Conservation (phyloP, 129 eudicot genomes). For the Kitagawia praeruptora region DNA sequence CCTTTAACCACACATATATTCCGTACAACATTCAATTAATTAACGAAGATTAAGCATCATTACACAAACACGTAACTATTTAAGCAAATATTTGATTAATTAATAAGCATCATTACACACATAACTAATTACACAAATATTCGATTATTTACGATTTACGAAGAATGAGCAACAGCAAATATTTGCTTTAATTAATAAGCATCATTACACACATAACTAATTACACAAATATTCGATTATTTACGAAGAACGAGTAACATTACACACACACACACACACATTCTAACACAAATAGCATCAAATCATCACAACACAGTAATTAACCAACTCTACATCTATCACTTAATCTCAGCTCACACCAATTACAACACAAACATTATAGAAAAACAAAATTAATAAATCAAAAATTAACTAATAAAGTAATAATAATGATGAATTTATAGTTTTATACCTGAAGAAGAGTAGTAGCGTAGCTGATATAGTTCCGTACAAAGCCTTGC, state of each 20-base stretch:
- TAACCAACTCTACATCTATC: no score
- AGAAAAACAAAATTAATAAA: neutral
- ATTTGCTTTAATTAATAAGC: neutral
- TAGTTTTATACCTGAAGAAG: neutral
- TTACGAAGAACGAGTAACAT: neutral
- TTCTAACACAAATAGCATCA: neutral
- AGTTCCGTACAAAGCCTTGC: slow-evolving; percentile 75
- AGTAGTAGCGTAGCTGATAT: slow-evolving; percentile 67
- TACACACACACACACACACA: neutral
- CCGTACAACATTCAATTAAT: neutral
- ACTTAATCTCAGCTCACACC: neutral
- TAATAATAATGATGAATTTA: neutral
- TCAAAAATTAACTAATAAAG: neutral
- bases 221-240: neutral
- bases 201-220: neutral
- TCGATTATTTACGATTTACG: no score
- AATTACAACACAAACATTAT: neutral
- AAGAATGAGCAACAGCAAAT: no score
- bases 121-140: neutral
- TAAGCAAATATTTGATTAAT: no score
- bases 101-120: neutral
- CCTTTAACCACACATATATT: neutral
- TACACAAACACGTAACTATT: neutral
- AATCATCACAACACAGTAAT: neutral
- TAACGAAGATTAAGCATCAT: neutral